A percentile compares a stretch with the other conserved stretches of the same genome.
phyloP scores from a whole-genome alignment of 176 grass and related monocot species.

The Musa itinerans region DNA sequence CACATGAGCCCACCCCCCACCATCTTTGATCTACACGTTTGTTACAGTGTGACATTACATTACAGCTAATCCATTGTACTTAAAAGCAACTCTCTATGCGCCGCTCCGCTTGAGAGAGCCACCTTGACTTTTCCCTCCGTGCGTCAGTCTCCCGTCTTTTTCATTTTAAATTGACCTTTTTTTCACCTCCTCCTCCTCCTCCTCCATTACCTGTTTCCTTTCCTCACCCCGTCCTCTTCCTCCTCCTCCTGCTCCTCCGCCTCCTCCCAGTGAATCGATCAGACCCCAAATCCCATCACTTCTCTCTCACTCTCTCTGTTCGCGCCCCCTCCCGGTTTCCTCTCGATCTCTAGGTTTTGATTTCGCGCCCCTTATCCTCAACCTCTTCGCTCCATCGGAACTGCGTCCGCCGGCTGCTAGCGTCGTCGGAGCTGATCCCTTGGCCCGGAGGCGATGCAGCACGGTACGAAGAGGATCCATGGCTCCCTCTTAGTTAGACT shows the following conservation, averaged over 20 bases:
- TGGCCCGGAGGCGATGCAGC: constrained; percentile 1
- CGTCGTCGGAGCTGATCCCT: not conserved
- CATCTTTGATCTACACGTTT: too few relatives aligned
- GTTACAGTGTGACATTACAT: too few relatives aligned
- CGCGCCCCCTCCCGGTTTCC: not conserved
- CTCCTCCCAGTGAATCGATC: not conserved
- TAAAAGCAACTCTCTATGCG: too few relatives aligned
- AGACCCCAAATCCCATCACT: not conserved
- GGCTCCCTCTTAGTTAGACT: not conserved
- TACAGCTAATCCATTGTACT: too few relatives aligned
- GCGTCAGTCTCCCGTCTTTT: not conserved
- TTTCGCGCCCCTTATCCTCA: too few relatives aligned
- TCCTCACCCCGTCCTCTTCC: not conserved
- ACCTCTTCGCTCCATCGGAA: too few relatives aligned
- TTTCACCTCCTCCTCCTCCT: not conserved
- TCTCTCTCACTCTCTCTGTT: not conserved
- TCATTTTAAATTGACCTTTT: not conserved
- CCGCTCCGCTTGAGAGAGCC: too few relatives aligned
- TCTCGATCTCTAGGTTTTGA: not conserved
- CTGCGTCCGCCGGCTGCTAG: not conserved
- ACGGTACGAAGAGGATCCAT: not conserved
- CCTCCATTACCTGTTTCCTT: not conserved
- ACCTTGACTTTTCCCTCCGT: too few relatives aligned
- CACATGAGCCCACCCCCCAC: too few relatives aligned
- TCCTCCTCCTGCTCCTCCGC: not conserved